Evolutionary conservation across 1,284 basidiomycete species (phyloP), one percentile per base, ranked within the genome.

Genomic region (Cystobasidium pallidum): DNA sequence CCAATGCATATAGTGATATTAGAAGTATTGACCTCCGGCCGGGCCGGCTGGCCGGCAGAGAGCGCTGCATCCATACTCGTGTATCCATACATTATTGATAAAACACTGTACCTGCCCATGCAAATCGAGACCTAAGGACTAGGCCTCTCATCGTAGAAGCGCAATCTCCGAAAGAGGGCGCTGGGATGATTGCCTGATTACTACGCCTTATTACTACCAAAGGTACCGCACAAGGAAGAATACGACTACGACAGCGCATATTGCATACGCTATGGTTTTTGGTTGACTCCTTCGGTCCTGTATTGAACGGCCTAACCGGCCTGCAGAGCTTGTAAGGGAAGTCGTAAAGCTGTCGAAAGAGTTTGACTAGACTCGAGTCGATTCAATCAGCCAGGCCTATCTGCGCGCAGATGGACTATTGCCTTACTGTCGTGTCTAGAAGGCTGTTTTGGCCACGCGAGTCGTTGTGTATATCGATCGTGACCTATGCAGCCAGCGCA

Each of bases 401-500:
- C 13, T 17, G 57, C 19, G 3, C 15, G 57, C 32, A 36, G 45
- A 41, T 28, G 51, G 6, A 15, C 47, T 6, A 51, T 4, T 36
- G 21, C 13, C 58, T 43, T 28, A 78, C 77, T 6, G 77, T 78
- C 7, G 70, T 68, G 64, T 78, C 77, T 0, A 78, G 68, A 13
- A 78, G 55, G 15, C 74, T 45, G 71, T 78, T 78, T 55, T 77
- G 77, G 8, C 30, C 41, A 45, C 73, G 58, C 34, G 77, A 77
- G 45, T 78, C 77, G 41, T 74, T 66, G 58, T 78, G 77, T 24
- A 78, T 78, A 63, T 78, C 77, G 26, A 58, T 75, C 57, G 77
- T 78, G 47, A 78, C 77, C 77, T 78, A 73, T 57, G 26, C 34
- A 34, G 6, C 21, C 3, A 34, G 36, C 17, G 28, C 66, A 17